These are phyloP conservation scores for Ceratobasidium theobromae DNA, from an alignment of 1,284 basidiomycete species.

Conservation along the genomic window DNA sequence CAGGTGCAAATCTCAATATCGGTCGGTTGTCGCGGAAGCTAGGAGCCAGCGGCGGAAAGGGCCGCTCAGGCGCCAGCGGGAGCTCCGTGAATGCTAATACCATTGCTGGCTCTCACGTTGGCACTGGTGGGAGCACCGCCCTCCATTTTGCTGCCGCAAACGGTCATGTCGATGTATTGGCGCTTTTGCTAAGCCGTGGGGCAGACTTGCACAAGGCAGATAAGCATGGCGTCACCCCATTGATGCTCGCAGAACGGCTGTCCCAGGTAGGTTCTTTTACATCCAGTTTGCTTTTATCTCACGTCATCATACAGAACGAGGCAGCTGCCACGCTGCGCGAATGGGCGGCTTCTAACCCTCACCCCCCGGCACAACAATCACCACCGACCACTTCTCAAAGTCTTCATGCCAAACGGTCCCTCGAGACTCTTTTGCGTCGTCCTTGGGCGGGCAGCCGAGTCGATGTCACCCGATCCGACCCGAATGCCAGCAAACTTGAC, in stretches of 20 bases:
- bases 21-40: constrained; percentile 41
- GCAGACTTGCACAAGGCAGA: constrained; percentile 76
- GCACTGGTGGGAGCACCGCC: constrained; percentile 54
- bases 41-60: constrained; percentile 15
- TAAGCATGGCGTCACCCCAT: constrained; percentile 82
- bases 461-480: constrained; percentile 22
- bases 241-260: constrained; percentile 48
- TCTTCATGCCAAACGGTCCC: constrained; percentile 34
- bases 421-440: constrained; percentile 33
- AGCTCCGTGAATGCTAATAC: constrained; percentile 27
- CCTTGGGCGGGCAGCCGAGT: constrained; percentile 23
- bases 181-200: constrained; percentile 75
- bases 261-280: constrained; percentile 47
- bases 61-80: constrained; percentile 21
- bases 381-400: constrained; percentile 27
- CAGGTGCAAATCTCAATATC: constrained; percentile 89
- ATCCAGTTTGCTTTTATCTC: constrained; percentile 41
- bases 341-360: constrained; percentile 8
- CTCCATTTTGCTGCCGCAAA: constrained; percentile 95
- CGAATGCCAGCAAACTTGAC: constrained; percentile 17
- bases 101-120: constrained; percentile 16
- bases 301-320: constrained; percentile 1
- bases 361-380: constrained; percentile 1
- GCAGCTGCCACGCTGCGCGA: constrained; percentile 10
- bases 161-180: constrained; percentile 74